phyloP scores from a whole-genome alignment of 805 yeast genomes.

The Scheffersomyces spartinae region DNA sequence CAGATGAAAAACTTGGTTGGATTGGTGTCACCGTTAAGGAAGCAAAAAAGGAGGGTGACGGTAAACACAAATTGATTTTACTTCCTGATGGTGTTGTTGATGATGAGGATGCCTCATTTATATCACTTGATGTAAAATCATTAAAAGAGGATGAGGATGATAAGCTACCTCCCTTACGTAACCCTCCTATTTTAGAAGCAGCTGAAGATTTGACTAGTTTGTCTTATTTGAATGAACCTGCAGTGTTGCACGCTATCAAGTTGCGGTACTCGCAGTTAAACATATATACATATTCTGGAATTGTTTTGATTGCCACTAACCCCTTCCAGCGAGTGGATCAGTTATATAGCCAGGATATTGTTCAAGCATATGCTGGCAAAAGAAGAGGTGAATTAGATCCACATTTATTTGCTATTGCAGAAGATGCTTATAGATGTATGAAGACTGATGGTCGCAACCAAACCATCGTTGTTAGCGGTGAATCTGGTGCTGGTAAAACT shows the following conservation, averaged over 20 bases:
- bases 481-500: constrained; percentile 98
- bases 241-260: constrained; percentile 87
- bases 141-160: too few species aligned
- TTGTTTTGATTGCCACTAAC: constrained; percentile 90
- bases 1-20: constrained; percentile 67
- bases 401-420: constrained; percentile 94
- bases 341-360: constrained; percentile 81
- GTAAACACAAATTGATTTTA: constrained; percentile 39
- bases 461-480: constrained; percentile 95
- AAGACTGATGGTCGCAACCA: constrained; percentile 75
- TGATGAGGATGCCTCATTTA: too few species aligned
- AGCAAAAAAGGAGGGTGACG: constrained; percentile 26
- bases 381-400: constrained; percentile 94
- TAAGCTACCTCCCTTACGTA: constrained; percentile 69
- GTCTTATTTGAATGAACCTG: constrained; percentile 91
- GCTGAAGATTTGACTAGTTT: constrained; percentile 90
- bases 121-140: too few species aligned
- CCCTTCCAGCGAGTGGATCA: constrained; percentile 92
- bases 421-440: constrained; percentile 95
- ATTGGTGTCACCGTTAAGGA: constrained; percentile 51
- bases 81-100: too few species aligned
- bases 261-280: constrained; percentile 81
- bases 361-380: constrained; percentile 89
- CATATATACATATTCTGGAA: constrained; percentile 93
- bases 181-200: constrained; percentile 86